Evolutionary conservation across 352 stramenopile genomes (phyloP), one percentile per base, ranked within the genome.

Genomic region (Lagenidium sp.): DNA sequence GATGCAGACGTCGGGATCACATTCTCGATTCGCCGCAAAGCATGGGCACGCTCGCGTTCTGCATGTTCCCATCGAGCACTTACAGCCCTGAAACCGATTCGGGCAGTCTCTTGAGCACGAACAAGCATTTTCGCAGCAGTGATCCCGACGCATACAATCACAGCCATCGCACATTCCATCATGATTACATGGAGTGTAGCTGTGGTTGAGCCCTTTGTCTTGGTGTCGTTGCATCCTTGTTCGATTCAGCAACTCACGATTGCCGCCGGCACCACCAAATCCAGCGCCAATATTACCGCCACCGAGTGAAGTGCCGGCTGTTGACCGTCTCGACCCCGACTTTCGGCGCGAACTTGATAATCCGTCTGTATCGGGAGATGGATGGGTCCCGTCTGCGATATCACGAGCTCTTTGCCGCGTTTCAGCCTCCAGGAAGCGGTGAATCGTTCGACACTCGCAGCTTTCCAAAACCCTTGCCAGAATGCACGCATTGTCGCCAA

Each of bases 1-100:
- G 29, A 84, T 80, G 34, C 78, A 91, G 37, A 64, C 77, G 39
- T 91, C 75, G 1, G 78, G 78, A 38, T 88, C 70, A 20, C 78
- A 91, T 43, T 91, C 78, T 6, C 73, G 59, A 5, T 53, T 60
- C 31, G 47, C 52, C 15, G n/a, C 53, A 40, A 55, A 83, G 47
- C 78, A 91, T 12, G 71, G 38, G 47, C 78, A 91, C 13, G 45
- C 30, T 22, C 68, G 68, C 11, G 64, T 81, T 15, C 67, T 63
- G 29, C 78, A 91, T 10, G 62, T 68, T 6, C 70, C 75, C 3
- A 60, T 44, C 1, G 38, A 51, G 38, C 78, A 91, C 20, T 69
- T 70, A 48, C 78, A 91, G 4, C 78, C 78, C 29, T 77, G 69
- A 23, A 80, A 73, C 3, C 77, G 65, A 45, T 85, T 82, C 3